Percentiles rank a stretch among this genome's conserved stretches.
These are phyloP conservation scores for Omphalea diandra DNA, from an alignment of 441 rosid species.

Conservation along the genomic window DNA sequence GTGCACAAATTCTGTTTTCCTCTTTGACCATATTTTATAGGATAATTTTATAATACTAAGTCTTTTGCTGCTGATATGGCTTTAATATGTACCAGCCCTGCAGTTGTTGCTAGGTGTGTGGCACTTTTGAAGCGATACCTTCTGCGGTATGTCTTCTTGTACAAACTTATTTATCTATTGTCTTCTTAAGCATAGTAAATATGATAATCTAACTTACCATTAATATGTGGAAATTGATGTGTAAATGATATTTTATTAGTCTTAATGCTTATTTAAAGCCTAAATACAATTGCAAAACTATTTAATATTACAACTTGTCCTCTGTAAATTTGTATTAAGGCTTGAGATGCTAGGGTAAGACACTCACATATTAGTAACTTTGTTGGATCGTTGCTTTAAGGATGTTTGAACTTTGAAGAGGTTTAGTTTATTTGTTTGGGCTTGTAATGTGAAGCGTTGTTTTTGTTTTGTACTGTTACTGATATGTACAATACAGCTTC, in stretches of 20 bases:
- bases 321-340: not conserved
- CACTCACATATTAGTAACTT: not conserved
- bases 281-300: not conserved
- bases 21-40: slow-evolving; percentile 14
- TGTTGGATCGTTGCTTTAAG: not conserved
- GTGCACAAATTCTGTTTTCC: not conserved
- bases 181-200: slow-evolving; percentile 15
- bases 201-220: slow-evolving; percentile 5
- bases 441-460: no score
- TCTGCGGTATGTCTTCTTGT: slow-evolving; percentile 56
- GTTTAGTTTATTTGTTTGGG: not conserved
- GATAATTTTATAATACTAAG: slow-evolving; percentile 3
- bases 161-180: slow-evolving; percentile 21
- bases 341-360: not conserved
- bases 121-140: slow-evolving; percentile 89
- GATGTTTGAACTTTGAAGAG: slow-evolving; percentile 1
- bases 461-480: no score
- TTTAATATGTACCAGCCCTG: slow-evolving; percentile 74
- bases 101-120: slow-evolving; percentile 95
- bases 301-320: not conserved
- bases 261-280: not conserved
- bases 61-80: slow-evolving; percentile 29
- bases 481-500: not conserved
- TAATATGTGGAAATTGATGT: slow-evolving; percentile 3
- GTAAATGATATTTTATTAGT: slow-evolving; percentile 10